A percentile compares a stretch with the other conserved stretches of the same genome.
phyloP scores from a whole-genome alignment of 805 yeast genomes.

The Metschnikowia henanensis region DNA sequence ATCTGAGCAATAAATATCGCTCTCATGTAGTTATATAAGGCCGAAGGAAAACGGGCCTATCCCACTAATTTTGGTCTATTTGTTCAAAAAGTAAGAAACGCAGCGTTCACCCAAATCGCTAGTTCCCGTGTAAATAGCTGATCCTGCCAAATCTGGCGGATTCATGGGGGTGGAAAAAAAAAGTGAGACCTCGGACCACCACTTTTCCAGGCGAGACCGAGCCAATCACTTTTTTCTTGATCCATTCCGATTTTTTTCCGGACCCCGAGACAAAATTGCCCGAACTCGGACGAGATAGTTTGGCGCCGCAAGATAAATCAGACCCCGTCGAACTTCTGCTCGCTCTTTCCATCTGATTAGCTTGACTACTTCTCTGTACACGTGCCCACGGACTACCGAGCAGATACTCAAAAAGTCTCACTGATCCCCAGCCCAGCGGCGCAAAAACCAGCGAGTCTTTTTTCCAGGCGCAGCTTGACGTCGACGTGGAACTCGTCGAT shows the following conservation, averaged over 20 bases:
- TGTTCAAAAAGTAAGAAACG: too few relatives aligned
- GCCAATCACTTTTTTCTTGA: conserved; percentile 4
- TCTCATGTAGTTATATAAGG: neutral
- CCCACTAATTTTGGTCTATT: neutral
- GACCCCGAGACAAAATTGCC: neutral
- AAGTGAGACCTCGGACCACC: conserved; percentile 4
- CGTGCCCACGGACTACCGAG: conserved; percentile 1
- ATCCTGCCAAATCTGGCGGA: too few relatives aligned
- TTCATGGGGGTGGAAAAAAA: conserved; percentile 5
- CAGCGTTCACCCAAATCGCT: too few relatives aligned
- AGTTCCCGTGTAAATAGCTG: too few relatives aligned
- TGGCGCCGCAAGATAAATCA: neutral
- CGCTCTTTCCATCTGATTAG: neutral
- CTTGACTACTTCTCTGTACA: neutral
- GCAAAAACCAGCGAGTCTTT: neutral
- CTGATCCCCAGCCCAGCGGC: neutral
- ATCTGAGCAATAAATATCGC: too few relatives aligned
- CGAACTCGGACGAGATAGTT: neutral
- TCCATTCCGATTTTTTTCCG: neutral
- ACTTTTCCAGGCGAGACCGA: neutral
- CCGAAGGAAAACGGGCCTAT: neutral
- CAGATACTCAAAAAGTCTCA: neutral
- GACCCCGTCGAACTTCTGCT: neutral
- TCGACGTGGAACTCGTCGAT: too few relatives aligned
- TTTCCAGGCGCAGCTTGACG: too few relatives aligned